These are phyloP conservation scores for Notholithocarpus densiflorus DNA, from an alignment of 306 rosid genomes.

Conservation along the genomic window DNA sequence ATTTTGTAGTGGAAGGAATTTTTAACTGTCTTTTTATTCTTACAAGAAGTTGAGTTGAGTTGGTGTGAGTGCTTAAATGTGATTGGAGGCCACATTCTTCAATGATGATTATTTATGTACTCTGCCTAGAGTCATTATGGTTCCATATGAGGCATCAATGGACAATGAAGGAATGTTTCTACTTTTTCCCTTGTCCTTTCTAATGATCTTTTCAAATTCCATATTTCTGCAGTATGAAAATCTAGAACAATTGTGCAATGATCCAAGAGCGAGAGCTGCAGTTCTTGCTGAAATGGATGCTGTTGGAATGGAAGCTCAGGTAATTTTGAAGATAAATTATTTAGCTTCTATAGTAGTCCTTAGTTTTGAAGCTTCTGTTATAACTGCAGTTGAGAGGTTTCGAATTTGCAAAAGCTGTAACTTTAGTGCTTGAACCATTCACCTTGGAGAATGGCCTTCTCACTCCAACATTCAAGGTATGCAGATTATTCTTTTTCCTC, in stretches of 20 bases:
- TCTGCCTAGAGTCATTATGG: background rate
- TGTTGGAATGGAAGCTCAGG: conserved; percentile 82
- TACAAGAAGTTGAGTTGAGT: background rate
- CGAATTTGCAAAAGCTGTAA: conserved; percentile 79
- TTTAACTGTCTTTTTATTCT: background rate
- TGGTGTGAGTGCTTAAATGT: background rate
- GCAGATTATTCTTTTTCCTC: conserved; percentile 3
- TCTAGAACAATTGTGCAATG: conserved; percentile 69
- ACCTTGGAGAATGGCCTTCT: conserved; percentile 81
- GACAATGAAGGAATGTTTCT: background rate
- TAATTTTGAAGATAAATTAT: background rate
- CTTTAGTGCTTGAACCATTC: conserved; percentile 76
- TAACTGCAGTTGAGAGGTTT: conserved; percentile 84
- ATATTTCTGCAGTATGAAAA: conserved; percentile 52
- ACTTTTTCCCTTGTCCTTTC: background rate
- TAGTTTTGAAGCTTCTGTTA: background rate
- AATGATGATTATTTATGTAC: background rate
- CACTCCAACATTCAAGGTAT: conserved; percentile 95
- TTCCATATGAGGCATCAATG: background rate
- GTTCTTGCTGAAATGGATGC: conserved; percentile 90
- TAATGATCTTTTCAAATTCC: conserved; percentile 6
- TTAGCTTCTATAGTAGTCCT: background rate
- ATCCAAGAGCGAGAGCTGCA: conserved; percentile 73
- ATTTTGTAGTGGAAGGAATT: background rate
- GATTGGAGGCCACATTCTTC: background rate